Evolutionary conservation across 805 yeast genomes (phyloP).

Genomic region (Lipomyces sp.): DNA sequence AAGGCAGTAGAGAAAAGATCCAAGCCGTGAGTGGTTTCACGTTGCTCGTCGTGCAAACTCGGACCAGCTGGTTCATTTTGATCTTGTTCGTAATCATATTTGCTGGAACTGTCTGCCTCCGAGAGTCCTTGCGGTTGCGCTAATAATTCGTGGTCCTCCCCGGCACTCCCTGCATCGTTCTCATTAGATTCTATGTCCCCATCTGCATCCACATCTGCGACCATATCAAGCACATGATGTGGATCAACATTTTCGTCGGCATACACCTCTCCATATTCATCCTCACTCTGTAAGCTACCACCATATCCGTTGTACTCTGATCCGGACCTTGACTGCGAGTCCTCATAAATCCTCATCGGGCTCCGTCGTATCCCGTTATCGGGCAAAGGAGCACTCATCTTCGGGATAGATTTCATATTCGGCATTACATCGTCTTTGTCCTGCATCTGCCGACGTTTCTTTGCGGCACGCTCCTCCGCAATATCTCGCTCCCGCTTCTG

Average conservation of each 20-base stretch:
- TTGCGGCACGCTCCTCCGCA: slow-evolving; percentile 3
- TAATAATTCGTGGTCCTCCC: background rate
- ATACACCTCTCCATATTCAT: slow-evolving; percentile 17
- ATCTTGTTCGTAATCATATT: slow-evolving; percentile 8
- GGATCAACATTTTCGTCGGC: slow-evolving; percentile 25
- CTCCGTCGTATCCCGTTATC: slow-evolving; percentile 1
- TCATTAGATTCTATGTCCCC: background rate
- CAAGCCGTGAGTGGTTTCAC: background rate
- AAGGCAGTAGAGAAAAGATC: background rate
- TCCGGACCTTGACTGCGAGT: slow-evolving; percentile 23
- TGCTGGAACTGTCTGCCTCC: background rate
- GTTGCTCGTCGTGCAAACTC: background rate
- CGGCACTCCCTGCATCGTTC: background rate
- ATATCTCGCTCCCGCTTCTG: slow-evolving; percentile 20
- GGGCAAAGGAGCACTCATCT: background rate
- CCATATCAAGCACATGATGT: background rate
- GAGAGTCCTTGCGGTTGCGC: slow-evolving; percentile 7
- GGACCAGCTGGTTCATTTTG: background rate
- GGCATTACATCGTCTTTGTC: background rate
- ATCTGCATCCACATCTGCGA: background rate
- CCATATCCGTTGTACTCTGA: slow-evolving; percentile 23
- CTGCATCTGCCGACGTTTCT: slow-evolving; percentile 16
- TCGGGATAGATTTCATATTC: background rate
- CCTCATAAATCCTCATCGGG: slow-evolving; percentile 20
- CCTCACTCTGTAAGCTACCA: slow-evolving; percentile 13